Evolutionary conservation across 2,329 filamentous ascomycete species (phyloP).

Genomic region (Fusarium tuaranense): DNA sequence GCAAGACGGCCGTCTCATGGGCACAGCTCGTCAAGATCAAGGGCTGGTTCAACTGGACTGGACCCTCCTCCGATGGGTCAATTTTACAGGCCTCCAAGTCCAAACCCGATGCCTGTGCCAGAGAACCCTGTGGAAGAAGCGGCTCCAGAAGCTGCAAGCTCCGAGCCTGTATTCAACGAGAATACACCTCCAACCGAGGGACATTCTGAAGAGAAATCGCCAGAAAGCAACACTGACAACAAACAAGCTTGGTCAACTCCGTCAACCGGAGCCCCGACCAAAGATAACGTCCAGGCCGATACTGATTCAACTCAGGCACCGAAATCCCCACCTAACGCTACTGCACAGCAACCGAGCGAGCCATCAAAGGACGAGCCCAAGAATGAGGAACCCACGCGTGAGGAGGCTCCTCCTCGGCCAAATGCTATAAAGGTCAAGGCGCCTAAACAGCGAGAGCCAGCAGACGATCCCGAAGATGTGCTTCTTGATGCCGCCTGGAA

Average conservation of each 20-base stretch:
- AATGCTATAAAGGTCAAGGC: neutral
- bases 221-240: neutral
- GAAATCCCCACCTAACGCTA: neutral
- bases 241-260: neutral
- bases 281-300: slow-evolving; percentile 9
- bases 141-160: neutral
- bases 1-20: neutral
- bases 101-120: neutral
- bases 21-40: neutral
- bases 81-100: slow-evolving; percentile 7
- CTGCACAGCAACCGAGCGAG: neutral
- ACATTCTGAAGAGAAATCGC: neutral
- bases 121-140: neutral
- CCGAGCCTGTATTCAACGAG: accelerated
- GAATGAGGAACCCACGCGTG: neutral
- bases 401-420: neutral
- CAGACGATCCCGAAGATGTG: slow-evolving; percentile 36
- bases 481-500: slow-evolving; percentile 51
- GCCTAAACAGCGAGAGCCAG: neutral
- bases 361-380: neutral
- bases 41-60: slow-evolving; percentile 8
- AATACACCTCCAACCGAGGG: neutral
- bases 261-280: neutral
- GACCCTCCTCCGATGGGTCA: slow-evolving; percentile 28
- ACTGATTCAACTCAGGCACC: slow-evolving; percentile 1